phyloP scores from a whole-genome alignment of 2,329 filamentous ascomycete species.

The Chaetoscypha palmicola region DNA sequence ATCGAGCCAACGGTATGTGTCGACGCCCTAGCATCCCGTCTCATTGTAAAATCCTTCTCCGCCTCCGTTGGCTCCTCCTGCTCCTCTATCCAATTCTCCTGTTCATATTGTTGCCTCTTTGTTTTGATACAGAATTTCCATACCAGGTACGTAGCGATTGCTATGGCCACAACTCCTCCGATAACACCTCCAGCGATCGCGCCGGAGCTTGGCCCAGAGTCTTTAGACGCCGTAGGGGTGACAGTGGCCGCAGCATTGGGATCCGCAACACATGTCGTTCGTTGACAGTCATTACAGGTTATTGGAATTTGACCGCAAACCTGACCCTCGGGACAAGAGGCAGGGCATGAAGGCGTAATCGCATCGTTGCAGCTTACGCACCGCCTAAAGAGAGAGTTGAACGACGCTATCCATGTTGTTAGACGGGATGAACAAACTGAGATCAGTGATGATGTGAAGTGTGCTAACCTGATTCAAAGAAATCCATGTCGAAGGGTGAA shows the following conservation, averaged over 20 bases:
- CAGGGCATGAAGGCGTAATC: slow-evolving; percentile 48
- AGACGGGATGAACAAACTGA: too few species aligned
- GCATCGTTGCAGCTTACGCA: slow-evolving; percentile 49
- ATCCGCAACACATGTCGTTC: slow-evolving; percentile 46
- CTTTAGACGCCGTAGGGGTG: slow-evolving; percentile 27
- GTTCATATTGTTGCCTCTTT: slow-evolving; percentile 60
- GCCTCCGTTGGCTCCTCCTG: slow-evolving; percentile 44
- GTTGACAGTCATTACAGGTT: slow-evolving; percentile 54
- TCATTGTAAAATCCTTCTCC: slow-evolving; percentile 47
- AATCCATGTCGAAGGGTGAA: not conserved
- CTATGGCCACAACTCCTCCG: slow-evolving; percentile 71
- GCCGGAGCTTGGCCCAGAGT: slow-evolving; percentile 59
- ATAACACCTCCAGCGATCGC: slow-evolving; percentile 89
- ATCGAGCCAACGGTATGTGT: slow-evolving; percentile 85
- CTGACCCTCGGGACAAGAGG: not conserved
- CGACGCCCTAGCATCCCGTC: slow-evolving; percentile 60
- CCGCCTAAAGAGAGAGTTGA: slow-evolving; percentile 42
- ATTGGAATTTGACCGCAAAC: slow-evolving; percentile 50
- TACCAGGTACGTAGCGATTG: slow-evolving; percentile 68
- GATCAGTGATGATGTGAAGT: not conserved
- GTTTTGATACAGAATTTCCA: slow-evolving; percentile 86
- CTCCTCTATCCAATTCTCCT: slow-evolving; percentile 48
- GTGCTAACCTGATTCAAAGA: slow-evolving; percentile 15
- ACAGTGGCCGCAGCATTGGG: slow-evolving; percentile 19
- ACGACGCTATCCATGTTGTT: too few species aligned